These are phyloP conservation scores for Lignosus rhinocerotis DNA, from an alignment of 1,284 basidiomycete species.

Conservation along the genomic window DNA sequence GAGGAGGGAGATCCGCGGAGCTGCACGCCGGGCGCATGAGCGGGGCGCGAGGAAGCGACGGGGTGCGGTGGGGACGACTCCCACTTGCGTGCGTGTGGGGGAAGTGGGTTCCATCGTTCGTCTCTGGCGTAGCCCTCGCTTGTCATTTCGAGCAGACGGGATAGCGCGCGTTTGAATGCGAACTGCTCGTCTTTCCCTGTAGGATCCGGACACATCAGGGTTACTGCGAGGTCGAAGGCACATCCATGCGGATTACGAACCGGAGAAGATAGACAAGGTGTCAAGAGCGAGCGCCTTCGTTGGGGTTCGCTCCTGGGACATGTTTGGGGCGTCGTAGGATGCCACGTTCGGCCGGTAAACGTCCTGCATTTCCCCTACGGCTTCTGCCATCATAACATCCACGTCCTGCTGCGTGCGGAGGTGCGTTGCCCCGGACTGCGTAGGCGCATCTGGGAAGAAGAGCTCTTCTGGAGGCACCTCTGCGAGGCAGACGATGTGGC, in stretches of 20 bases:
- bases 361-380: conserved; percentile 56
- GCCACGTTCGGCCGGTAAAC: conserved; percentile 63
- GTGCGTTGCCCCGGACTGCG: conserved; percentile 10
- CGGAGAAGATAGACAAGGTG: conserved; percentile 64
- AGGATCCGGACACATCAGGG: not conserved
- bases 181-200: conserved; percentile 67
- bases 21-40: not conserved
- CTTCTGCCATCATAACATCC: conserved; percentile 60
- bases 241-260: conserved; percentile 28
- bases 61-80: conserved; percentile 24
- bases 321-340: conserved; percentile 49
- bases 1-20: not conserved
- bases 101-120: conserved; percentile 48
- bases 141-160: conserved; percentile 67
- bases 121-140: conserved; percentile 47
- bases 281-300: conserved; percentile 38
- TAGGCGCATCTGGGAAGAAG: conserved; percentile 56
- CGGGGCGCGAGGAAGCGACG: not conserved
- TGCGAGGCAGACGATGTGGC: conserved; percentile 47
- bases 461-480: conserved; percentile 51
- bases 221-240: not conserved
- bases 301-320: conserved; percentile 36
- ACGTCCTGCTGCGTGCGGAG: conserved; percentile 22
- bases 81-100: conserved; percentile 39
- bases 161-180: conserved; percentile 69